Evolutionary conservation across 441 rosid genomes (phyloP).

Genomic region (Aquilaria agallochum): DNA sequence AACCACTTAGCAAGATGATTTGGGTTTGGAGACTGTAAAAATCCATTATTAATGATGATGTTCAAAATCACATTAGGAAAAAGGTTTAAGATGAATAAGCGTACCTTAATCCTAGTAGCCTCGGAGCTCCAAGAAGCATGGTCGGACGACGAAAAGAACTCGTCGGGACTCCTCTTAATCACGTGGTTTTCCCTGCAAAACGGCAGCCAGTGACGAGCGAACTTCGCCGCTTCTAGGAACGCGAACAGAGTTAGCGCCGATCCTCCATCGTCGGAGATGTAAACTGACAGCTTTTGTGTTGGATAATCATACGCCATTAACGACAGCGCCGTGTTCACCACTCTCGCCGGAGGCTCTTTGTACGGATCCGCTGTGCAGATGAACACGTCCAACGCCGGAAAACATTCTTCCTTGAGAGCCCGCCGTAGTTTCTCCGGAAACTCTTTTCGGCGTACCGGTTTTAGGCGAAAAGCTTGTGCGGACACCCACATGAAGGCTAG

Average conservation of each 20-base stretch:
- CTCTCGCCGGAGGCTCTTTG: slow-evolving; percentile 50
- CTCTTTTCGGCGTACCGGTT: slow-evolving; percentile 38
- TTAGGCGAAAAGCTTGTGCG: slow-evolving; percentile 26
- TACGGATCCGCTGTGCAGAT: slow-evolving; percentile 65
- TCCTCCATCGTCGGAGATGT: slow-evolving; percentile 49
- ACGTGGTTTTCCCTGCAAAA: slow-evolving; percentile 8
- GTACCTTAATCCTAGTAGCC: slow-evolving; percentile 45
- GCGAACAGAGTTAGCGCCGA: slow-evolving; percentile 49
- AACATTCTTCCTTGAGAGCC: slow-evolving; percentile 16
- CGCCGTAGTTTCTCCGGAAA: slow-evolving; percentile 39
- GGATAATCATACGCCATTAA: slow-evolving; percentile 61
- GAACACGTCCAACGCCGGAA: slow-evolving; percentile 43
- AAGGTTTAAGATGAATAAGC: background rate
- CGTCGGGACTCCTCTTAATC: slow-evolving; percentile 33
- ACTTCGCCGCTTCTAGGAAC: slow-evolving; percentile 52
- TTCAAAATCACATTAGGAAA: background rate
- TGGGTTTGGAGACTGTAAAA: too few relatives aligned
- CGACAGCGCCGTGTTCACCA: slow-evolving; percentile 52
- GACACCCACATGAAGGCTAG: slow-evolving; percentile 68
- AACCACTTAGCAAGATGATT: too few relatives aligned
- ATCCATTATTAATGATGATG: background rate
- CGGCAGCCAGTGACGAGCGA: slow-evolving; percentile 50
- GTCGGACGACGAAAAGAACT: slow-evolving; percentile 28
- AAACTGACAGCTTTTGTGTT: slow-evolving; percentile 40
- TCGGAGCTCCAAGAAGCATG: slow-evolving; percentile 16